A percentile compares a stretch with the other conserved stretches of the same genome.
Evolutionary conservation across 306 rosid genomes (phyloP).

Genomic region (Cicer yamashitae): DNA sequence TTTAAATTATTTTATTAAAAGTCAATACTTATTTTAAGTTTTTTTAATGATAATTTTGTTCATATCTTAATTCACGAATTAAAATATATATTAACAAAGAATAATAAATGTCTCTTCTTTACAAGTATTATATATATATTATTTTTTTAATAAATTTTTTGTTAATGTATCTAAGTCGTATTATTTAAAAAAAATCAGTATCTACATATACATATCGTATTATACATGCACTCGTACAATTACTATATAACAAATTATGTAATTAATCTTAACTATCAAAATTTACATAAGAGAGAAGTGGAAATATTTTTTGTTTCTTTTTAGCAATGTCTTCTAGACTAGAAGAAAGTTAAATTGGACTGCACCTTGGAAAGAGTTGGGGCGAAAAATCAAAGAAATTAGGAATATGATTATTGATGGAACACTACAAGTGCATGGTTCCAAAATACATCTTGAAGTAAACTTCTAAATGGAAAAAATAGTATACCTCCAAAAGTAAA

Average conservation of each 20-base stretch:
- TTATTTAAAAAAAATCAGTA: too few relatives aligned
- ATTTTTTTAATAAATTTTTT: too few relatives aligned
- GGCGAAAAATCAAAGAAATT: neutral
- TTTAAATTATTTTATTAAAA: too few relatives aligned
- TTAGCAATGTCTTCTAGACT: neutral
- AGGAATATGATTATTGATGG: neutral
- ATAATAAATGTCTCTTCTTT: too few relatives aligned
- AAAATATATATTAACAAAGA: too few relatives aligned
- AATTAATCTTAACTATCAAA: neutral
- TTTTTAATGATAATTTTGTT: too few relatives aligned
- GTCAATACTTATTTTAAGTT: too few relatives aligned
- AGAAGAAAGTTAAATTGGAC: neutral
- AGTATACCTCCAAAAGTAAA: neutral
- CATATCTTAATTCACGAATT: too few relatives aligned
- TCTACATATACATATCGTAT: too few relatives aligned
- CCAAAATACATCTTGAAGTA: neutral
- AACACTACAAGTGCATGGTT: neutral
- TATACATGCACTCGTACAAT: too few relatives aligned
- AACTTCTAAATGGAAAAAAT: neutral
- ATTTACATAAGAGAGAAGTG: neutral
- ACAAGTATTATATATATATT: too few relatives aligned
- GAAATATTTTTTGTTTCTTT: neutral
- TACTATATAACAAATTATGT: neutral
- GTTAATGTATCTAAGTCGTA: too few relatives aligned
- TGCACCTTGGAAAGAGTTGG: neutral